A percentile compares a stretch with the other conserved stretches of the same genome.
phyloP scores from a whole-genome alignment of 2,329 filamentous ascomycete species.

The Trichophyton benhamiae region DNA sequence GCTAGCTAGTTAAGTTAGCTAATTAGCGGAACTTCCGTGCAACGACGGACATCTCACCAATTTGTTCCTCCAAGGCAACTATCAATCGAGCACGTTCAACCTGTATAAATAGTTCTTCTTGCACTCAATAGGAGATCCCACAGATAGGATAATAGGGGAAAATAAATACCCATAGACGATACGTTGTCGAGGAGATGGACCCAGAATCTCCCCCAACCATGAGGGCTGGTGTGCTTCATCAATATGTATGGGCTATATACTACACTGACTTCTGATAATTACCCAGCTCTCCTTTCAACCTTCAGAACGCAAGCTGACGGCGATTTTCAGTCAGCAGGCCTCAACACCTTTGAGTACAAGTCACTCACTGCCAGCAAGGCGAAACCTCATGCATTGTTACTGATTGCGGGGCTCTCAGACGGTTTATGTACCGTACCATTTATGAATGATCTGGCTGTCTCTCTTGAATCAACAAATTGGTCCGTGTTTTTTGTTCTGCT shows the following conservation, averaged over 20 bases:
- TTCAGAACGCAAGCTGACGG: not conserved
- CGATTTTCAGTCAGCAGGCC: conserved; percentile 23
- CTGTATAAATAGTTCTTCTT: not conserved
- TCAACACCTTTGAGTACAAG: conserved; percentile 33
- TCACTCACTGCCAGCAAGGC: conserved; percentile 13
- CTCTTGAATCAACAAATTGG: conserved; percentile 41
- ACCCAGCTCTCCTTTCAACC: not conserved
- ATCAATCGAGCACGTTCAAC: not conserved
- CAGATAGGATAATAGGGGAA: no score
- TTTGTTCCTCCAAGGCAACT: not conserved
- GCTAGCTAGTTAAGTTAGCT: no score
- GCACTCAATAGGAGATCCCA: not conserved
- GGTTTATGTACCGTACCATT: conserved; percentile 45
- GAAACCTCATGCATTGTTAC: conserved; percentile 42
- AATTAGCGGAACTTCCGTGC: not conserved
- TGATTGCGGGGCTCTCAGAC: conserved; percentile 48
- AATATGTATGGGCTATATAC: conserved; percentile 11
- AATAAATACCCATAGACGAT: not conserved
- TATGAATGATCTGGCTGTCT: conserved; percentile 37
- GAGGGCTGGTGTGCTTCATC: conserved; percentile 14
- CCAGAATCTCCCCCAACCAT: not conserved
- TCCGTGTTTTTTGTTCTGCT: conserved; percentile 40
- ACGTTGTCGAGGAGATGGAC: not conserved
- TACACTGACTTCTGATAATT: not conserved
- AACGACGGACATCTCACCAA: not conserved